Percentiles rank a stretch among this genome's conserved stretches.
Conservation (phyloP, 495 filamentous ascomycete genomes). For the Penicillium antarcticum region DNA sequence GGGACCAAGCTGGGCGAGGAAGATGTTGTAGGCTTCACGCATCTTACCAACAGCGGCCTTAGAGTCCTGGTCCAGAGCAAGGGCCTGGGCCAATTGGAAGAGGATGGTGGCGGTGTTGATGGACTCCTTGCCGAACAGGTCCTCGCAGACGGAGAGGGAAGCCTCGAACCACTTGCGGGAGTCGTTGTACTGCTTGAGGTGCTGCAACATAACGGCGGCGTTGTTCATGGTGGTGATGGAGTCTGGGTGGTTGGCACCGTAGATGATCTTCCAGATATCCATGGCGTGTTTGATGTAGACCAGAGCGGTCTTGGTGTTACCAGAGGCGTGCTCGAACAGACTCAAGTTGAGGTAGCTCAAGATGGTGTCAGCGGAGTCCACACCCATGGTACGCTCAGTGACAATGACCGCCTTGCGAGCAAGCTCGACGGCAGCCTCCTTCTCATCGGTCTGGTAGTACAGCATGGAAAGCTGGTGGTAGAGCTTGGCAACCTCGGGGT, state of each 20-base stretch:
- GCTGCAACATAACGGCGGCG: conserved; percentile 96
- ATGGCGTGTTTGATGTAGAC: conserved; percentile 88
- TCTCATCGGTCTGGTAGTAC: conserved; percentile 94
- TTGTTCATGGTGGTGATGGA: conserved; percentile 99
- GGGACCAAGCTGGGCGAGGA: conserved; percentile 76
- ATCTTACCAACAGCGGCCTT: conserved; percentile 87
- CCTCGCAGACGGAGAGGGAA: conserved; percentile 80
- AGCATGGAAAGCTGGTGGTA: conserved; percentile 94
- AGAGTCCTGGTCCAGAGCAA: conserved; percentile 88
- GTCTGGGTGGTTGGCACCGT: conserved; percentile 89
- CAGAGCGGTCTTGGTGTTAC: conserved; percentile 80
- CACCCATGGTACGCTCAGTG: conserved; percentile 87
- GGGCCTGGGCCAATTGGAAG: conserved; percentile 93
- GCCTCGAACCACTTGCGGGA: conserved; percentile 96
- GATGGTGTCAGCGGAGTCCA: conserved; percentile 91
- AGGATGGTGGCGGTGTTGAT: conserved; percentile 93
- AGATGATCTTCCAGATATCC: conserved; percentile 95
- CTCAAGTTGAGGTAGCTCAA: conserved; percentile 93
- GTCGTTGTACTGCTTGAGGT: conserved; percentile 85
- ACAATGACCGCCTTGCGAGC: conserved; percentile 96
- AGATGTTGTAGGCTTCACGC: conserved; percentile 94
- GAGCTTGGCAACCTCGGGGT: conserved; percentile 92
- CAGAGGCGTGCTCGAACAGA: conserved; percentile 88
- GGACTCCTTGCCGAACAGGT: conserved; percentile 79
- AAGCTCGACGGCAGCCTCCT: conserved; percentile 89